Evolutionary conservation across 1,139 yeast genomes (phyloP), one percentile per base, ranked within the genome.

Genomic region (Debaryomyces sp.): DNA sequence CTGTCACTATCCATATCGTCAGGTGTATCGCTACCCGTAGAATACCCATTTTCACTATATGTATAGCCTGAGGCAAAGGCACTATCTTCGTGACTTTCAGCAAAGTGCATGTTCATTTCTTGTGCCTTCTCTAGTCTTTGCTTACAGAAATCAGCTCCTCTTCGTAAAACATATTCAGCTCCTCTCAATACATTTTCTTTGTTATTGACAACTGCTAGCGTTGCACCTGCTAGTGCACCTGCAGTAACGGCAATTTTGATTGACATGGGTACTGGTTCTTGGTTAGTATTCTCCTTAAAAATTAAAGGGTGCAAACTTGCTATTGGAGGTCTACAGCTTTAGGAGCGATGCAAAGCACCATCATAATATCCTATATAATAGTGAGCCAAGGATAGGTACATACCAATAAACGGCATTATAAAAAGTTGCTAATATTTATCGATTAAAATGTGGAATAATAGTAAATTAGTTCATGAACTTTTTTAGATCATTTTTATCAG

Each of bases 161-260:
- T 61, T 49, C 69, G 71, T 34, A 74, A 63, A 18, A 64, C 37
- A 7, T 56, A 50, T 43, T 71, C 78, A 0, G 76, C 68, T 5
- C 63, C 54, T 50, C 70, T 74, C 35, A 69, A 56, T 4, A 75
- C 48, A 34, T 54, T 59, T 45, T 74, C 78, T 49, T 58, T 58
- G 47, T 75, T 73, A 44, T 63, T 63, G 13, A 70, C 46, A 4
- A 71, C 44, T 7, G 80, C 79, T 18, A 71, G 56, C 2, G 75
- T 57, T 15, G 77, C 77, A 1, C 80, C 80, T 1, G 68, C 56
- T 1, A 72, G 46, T 6, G 77, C 73, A 5, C 80, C 80, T 1
- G 68, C 59, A 6, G 74, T 64, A 15, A 75, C 49, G 4, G 79
- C 79, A 6, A 66, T 58, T 54, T 75, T 75, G 3, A 73, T 58